Base-by-base conservation (phyloP, 768 basidiomycete genomes). In the Tulasnella sp. region DNA sequence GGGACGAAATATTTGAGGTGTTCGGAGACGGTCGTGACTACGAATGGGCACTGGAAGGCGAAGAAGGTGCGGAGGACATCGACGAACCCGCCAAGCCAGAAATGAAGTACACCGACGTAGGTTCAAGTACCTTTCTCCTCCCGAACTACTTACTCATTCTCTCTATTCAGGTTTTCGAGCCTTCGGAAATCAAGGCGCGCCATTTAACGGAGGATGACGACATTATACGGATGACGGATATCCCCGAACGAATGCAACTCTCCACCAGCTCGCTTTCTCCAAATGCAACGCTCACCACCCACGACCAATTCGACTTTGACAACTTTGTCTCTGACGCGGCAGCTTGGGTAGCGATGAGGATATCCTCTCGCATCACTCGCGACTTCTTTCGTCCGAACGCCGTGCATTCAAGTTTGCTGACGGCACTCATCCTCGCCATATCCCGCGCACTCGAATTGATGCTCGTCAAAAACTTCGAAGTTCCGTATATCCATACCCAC, bases 11-110 rank as follows among this genome's bases (percentile, higher is more conserved):
- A 25, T 84, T 86, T 60, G 93, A 90, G 58, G 89, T 98, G 1
- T 99, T 99, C 62, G 96, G 96, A 32, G 87, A 93, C 62, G 96
- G 96, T 6, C 83, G 85, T 64, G 93, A 98, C 62, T 99, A 94
- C 67, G 91, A 91, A 63, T 93, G 89, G 85, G 93, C 93, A 11
- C 69, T 99, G 42, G 83, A 74, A 43, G 89, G 83, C 4, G 93
- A 93, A 29, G 87, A 89, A 2, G 76, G 75, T 37, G 67, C 65
- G 2, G 70, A 69, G 21, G 72, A 69, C 25, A 80, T 84, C 7
- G 73, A 75, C 23, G 73, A 77, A 23, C 64, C 68, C 15, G 61
- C 64, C n/a, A 88, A 86, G 64, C 73, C 75, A 7, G 84, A 88
- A 52, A 86, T 86, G 75, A 84, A 77, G 66, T 89, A 89, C 64